Percentiles rank a stretch among this genome's conserved stretches.
Conservation (phyloP, 345 rosid species). For the Populus deltoides region DNA sequence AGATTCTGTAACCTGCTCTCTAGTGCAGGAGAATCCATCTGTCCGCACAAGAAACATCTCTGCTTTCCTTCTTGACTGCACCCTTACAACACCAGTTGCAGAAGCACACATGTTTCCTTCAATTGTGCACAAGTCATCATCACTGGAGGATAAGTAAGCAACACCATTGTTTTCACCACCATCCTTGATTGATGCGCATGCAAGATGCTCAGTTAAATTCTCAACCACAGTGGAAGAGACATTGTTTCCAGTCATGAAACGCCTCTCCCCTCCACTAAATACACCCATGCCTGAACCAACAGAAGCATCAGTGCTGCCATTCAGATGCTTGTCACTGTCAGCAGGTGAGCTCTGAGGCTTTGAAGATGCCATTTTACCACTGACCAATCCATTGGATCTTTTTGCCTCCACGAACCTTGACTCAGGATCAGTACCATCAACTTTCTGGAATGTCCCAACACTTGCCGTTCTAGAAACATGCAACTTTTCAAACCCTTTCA, state of each 20-base stretch:
- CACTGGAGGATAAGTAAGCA: constrained; percentile 43
- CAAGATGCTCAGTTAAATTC: constrained; percentile 25
- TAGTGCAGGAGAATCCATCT: constrained; percentile 91
- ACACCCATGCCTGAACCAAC: constrained; percentile 25
- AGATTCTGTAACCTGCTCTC: constrained; percentile 94
- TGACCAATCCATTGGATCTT: constrained; percentile 34
- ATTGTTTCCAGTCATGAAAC: constrained; percentile 24
- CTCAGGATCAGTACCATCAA: constrained; percentile 17
- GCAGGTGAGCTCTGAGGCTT: constrained; percentile 31
- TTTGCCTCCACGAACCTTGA: constrained; percentile 32
- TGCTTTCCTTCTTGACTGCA: constrained; percentile 94
- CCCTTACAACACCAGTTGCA: constrained; percentile 93
- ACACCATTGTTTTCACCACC: constrained; percentile 27
- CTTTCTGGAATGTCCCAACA: constrained; percentile 18
- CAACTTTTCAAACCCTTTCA: constrained; percentile 35
- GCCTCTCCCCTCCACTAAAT: constrained; percentile 22
- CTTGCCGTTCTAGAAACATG: constrained; percentile 36
- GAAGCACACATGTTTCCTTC: constrained; percentile 96
- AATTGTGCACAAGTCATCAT: constrained; percentile 52
- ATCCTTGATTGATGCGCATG: constrained; percentile 33
- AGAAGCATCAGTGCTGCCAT: constrained; percentile 36
- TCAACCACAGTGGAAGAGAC: constrained; percentile 32
- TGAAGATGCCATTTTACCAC: constrained; percentile 16
- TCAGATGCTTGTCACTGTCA: constrained; percentile 30
- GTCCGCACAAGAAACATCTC: constrained; percentile 97